Percentiles rank a stretch among this genome's conserved stretches.
Conservation (phyloP, 2,329 filamentous ascomycete genomes). For the Trichoderma asperellum region DNA sequence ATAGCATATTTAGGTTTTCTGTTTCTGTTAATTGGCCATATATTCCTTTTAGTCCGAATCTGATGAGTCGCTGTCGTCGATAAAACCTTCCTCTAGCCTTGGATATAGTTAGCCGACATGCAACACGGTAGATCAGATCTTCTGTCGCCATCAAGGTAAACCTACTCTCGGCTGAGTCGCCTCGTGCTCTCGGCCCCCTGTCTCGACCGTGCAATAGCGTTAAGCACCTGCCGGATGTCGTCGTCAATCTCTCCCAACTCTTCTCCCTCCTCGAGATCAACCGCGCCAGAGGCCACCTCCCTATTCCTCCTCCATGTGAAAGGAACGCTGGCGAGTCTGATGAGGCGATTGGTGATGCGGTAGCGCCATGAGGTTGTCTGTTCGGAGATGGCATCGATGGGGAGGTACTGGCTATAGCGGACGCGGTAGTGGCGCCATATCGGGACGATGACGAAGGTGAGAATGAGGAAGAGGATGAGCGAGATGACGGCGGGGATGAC, state of each 20-base stretch:
- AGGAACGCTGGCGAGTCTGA: slow-evolving; percentile 41
- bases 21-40: not conserved
- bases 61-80: slow-evolving; percentile 49
- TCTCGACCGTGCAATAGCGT: slow-evolving; percentile 40
- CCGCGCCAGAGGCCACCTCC: slow-evolving; percentile 47
- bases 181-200: slow-evolving; percentile 53
- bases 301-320: slow-evolving; percentile 54
- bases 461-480: slow-evolving; percentile 66
- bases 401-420: slow-evolving; percentile 75
- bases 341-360: slow-evolving; percentile 46
- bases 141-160: not conserved
- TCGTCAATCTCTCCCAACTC: slow-evolving; percentile 66
- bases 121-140: not conserved
- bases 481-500: slow-evolving; percentile 73
- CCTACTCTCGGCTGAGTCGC: slow-evolving; percentile 74
- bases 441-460: slow-evolving; percentile 68
- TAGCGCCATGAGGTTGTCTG: slow-evolving; percentile 59
- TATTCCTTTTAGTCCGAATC: slow-evolving; percentile 38
- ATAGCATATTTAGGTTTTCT: not conserved
- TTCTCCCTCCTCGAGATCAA: slow-evolving; percentile 67
- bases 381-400: slow-evolving; percentile 65
- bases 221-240: slow-evolving; percentile 49
- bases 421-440: slow-evolving; percentile 70
- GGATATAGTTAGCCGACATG: not conserved
- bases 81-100: slow-evolving; percentile 49